Conservation (phyloP, 169 alveolate species). For the Eimeria tenella region DNA sequence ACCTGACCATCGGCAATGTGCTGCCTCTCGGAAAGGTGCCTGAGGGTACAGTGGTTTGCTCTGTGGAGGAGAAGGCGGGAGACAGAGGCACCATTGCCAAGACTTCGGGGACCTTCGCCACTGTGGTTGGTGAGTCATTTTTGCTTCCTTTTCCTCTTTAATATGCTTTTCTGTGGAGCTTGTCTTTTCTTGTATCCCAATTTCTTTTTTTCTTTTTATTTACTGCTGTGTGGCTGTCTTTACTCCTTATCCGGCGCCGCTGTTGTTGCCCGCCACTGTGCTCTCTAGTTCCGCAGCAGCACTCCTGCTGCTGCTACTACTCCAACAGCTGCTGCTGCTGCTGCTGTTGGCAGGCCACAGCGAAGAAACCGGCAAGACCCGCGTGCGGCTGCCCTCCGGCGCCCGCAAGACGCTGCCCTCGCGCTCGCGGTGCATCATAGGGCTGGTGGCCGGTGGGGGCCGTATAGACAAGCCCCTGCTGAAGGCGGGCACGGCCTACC, state of each 20-base stretch:
- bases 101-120: slow-evolving; percentile 98
- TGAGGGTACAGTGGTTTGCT: slow-evolving; percentile 98
- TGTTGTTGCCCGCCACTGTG: not conserved
- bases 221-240: not conserved
- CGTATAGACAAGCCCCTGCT: slow-evolving; percentile 99
- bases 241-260: not conserved
- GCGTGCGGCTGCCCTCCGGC: slow-evolving; percentile 99
- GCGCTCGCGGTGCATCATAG: slow-evolving; percentile 97
- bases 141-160: not conserved
- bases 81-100: slow-evolving; percentile 99
- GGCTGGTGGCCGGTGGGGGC: slow-evolving; percentile 99
- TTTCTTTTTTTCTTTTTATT: not conserved
- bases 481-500: slow-evolving; percentile 99
- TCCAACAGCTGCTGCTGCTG: not conserved
- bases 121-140: slow-evolving; percentile 91
- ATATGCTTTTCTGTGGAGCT: not conserved
- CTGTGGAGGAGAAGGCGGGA: slow-evolving; percentile 97
- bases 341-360: slow-evolving; percentile 85
- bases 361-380: slow-evolving; percentile 85
- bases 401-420: slow-evolving; percentile 95
- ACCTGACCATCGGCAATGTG: slow-evolving; percentile 97
- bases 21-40: slow-evolving; percentile 98
- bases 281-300: not conserved
- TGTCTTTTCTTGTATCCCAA: not conserved
- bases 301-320: not conserved